Base-by-base conservation (phyloP, 169 alveolate genomes). In the Eimeria maxima region DNA sequence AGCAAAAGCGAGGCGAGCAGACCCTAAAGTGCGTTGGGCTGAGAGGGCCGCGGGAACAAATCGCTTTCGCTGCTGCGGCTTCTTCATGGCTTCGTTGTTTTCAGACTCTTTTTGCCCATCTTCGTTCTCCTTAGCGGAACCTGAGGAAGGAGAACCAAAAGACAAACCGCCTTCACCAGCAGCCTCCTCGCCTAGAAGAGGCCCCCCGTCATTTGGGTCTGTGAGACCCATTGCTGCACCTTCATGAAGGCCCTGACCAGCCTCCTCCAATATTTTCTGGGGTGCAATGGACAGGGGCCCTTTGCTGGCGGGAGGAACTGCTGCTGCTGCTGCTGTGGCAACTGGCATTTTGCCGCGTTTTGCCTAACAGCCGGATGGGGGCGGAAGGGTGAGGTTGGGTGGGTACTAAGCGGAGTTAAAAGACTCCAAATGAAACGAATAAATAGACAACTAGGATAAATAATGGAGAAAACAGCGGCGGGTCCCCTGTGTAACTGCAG, bases 1-100 rank as follows among this genome's bases (percentile, higher is more conserved):
- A 83, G 91, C 91, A 83, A 55, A 33, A 14, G 76, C 74, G 14
- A 42, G 71, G 55, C 60, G 74, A 10, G 74, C 47, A 47, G 91
- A 67, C 14, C 29, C 74, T 27, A 53, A 42, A 42, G 57, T 27
- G 53, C 78, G 22, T 1, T 38, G 84, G 0, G 57, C 53, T 44
- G 84, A 16, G 22, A 44, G n/a, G 16, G 57, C 84, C 24, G 84
- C 84, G 16, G 84, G 84, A 33, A 73, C 55, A 11, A 73, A 73
- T 4, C 84, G 84, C 84, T 73, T 73, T n/a, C 84, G 84, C 84
- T 73, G 84, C 89, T 45, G 53, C 84, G 47, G 84, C 84, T 73
- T 73, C 10, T 29, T 29, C 18, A n/a, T 20, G 47, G n/a, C 53
- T 33, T 24, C 27, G 84, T 33, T 44, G 47, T 73, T 44, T 73